Evolutionary conservation across 768 basidiomycete genomes (phyloP).

Genomic region (Tylopilus vinaceipallidus): DNA sequence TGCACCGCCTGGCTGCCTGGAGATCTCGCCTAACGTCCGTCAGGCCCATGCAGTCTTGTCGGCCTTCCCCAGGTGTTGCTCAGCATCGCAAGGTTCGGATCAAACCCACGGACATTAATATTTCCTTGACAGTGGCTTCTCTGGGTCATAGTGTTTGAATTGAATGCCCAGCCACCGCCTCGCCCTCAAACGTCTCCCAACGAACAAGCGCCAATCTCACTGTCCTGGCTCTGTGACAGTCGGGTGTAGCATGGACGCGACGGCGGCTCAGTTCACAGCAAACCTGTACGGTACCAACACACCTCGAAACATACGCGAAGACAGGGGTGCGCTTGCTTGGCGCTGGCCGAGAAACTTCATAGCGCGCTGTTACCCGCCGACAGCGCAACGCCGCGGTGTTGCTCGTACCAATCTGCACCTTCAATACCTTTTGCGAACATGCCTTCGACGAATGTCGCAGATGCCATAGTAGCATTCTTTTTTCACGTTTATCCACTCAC

Average conservation of each 20-base stretch:
- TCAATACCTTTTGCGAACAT: not conserved
- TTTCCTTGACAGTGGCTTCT: not conserved
- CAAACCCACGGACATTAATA: not conserved
- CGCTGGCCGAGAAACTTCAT: not conserved
- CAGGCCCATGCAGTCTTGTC: slow-evolving; percentile 2
- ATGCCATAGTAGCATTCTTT: not conserved
- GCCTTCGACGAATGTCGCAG: not conserved
- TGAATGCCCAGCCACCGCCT: not conserved
- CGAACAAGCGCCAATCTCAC: not conserved
- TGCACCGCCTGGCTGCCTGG: not conserved
- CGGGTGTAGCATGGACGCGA: no score
- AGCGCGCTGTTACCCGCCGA: not conserved
- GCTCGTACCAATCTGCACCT: not conserved
- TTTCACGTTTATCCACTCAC: slow-evolving; percentile 1
- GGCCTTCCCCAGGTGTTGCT: not conserved
- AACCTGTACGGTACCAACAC: not conserved
- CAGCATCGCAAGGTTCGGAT: slow-evolving; percentile 4
- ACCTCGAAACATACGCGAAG: not conserved
- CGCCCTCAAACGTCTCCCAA: not conserved
- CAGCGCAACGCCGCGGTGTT: not conserved
- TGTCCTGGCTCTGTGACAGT: no score
- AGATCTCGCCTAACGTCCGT: not conserved
- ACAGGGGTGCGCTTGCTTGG: not conserved
- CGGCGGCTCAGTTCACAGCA: not conserved
- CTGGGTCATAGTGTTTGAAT: not conserved